phyloP scores from a whole-genome alignment of 2,329 filamentous ascomycete genomes.

The Stromatinia cepivora region DNA sequence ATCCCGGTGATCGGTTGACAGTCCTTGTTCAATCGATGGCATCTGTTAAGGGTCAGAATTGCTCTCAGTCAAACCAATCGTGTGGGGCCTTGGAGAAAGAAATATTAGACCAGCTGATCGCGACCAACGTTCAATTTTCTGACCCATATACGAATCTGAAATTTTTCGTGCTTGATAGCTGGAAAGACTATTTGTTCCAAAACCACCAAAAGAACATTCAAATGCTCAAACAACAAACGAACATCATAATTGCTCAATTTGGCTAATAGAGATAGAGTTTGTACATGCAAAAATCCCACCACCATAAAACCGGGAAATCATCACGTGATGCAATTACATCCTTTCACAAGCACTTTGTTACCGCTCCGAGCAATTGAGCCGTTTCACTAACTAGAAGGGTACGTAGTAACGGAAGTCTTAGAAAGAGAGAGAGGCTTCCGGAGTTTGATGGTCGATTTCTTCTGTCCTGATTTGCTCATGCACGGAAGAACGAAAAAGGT shows the following conservation, averaged over 20 bases:
- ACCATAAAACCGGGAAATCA: neutral
- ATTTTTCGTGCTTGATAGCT: neutral
- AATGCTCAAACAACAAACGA: neutral
- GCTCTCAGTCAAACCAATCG: neutral
- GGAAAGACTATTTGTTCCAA: neutral
- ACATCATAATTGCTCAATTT: neutral
- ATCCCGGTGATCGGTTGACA: conserved; percentile 26
- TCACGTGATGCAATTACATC: neutral
- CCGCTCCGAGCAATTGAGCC: neutral
- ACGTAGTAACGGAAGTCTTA: neutral
- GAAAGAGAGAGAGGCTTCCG: conserved; percentile 1
- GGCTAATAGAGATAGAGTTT: neutral
- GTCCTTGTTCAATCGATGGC: conserved; percentile 26
- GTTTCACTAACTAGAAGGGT: neutral
- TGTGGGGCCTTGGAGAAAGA: neutral
- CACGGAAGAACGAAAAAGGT: neutral
- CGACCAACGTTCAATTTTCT: neutral
- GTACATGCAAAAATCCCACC: neutral
- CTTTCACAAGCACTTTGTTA: conserved; percentile 16
- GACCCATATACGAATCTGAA: neutral
- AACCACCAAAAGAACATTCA: neutral
- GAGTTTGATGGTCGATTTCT: neutral
- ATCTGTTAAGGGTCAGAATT: conserved; percentile 4
- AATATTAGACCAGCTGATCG: neutral
- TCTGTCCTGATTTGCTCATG: neutral